phyloP scores from a whole-genome alignment of 352 stramenopile genomes.

The Phytophthora parvispora region DNA sequence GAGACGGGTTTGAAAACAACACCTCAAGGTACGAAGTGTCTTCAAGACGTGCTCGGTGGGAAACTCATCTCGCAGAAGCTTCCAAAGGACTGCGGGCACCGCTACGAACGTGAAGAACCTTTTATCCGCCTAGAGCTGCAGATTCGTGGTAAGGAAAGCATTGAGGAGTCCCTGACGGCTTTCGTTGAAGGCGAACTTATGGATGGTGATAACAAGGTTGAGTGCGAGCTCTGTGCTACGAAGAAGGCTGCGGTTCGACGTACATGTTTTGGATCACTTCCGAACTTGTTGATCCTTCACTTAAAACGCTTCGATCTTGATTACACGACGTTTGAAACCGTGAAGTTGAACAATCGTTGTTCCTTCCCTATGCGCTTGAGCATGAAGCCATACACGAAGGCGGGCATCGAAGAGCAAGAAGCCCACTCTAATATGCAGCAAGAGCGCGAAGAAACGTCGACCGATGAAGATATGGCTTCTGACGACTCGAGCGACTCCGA shows the following conservation, averaged over 20 bases:
- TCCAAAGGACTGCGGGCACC: constrained; percentile 90
- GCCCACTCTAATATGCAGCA: constrained; percentile 43
- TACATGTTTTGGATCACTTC: constrained; percentile 96
- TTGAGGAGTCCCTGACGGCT: constrained; percentile 97
- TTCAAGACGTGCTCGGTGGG: constrained; percentile 80
- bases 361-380: constrained; percentile 98
- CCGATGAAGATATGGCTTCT: constrained; percentile 65
- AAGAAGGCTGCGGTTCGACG: constrained; percentile 98
- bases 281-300: constrained; percentile 98
- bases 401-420: constrained; percentile 96
- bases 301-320: constrained; percentile 99
- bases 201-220: constrained; percentile 99
- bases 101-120: constrained; percentile 97
- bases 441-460: constrained; percentile 48
- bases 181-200: constrained; percentile 99
- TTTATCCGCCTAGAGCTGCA: constrained; percentile 98
- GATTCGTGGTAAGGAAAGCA: constrained; percentile 98
- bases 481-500: constrained; percentile 64
- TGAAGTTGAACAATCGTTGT: constrained; percentile 99
- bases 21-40: constrained; percentile 80
- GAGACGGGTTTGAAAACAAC: constrained; percentile 96
- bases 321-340: constrained; percentile 99
- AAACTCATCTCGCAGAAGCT: constrained; percentile 93
- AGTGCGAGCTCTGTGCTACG: constrained; percentile 98
- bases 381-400: constrained; percentile 99